Percentiles rank a stretch among this genome's conserved stretches.
Conservation (phyloP, 2,329 filamentous ascomycete species). For the Remersonia thermophila region DNA sequence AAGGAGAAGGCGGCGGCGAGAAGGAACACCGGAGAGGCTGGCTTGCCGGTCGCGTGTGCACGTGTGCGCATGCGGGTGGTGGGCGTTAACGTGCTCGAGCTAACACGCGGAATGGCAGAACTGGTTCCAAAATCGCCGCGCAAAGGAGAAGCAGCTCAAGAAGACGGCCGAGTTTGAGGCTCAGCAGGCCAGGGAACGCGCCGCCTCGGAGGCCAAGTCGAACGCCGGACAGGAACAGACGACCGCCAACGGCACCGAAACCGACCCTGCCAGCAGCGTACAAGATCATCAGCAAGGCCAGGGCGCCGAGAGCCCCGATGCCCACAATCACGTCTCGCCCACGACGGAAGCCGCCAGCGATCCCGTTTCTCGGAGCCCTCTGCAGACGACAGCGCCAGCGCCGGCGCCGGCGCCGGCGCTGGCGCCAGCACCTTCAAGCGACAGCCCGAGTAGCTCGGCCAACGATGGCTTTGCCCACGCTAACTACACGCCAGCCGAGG, state of each 20-base stretch:
- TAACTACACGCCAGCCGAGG: slow-evolving; percentile 6
- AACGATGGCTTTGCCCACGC: slow-evolving; percentile 9
- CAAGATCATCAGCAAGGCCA: slow-evolving; percentile 16
- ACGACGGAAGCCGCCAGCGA: slow-evolving; percentile 5
- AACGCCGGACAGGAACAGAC: slow-evolving; percentile 19
- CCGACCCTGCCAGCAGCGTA: slow-evolving; percentile 22
- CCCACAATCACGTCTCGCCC: slow-evolving; percentile 4
- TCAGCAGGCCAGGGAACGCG: slow-evolving; percentile 27
- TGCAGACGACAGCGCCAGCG: background rate
- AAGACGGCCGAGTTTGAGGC: slow-evolving; percentile 40
- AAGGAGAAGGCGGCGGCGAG: no score
- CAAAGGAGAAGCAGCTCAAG: slow-evolving; percentile 52
- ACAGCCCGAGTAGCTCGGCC: slow-evolving; percentile 10
- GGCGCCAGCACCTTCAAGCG: background rate
- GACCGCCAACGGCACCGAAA: slow-evolving; percentile 19
- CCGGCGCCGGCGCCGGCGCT: no score
- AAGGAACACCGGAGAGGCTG: background rate
- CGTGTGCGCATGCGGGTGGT: background rate
- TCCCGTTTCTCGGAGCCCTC: background rate
- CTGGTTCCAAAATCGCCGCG: slow-evolving; percentile 57
- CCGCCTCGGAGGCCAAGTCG: slow-evolving; percentile 24
- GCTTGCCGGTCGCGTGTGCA: background rate
- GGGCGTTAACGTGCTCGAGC: background rate
- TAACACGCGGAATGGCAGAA: slow-evolving; percentile 35
- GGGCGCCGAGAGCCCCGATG: slow-evolving; percentile 1